A percentile compares a stretch with the other conserved stretches of the same genome.
phyloP scores from a whole-genome alignment of 163 green algal species.

The Prototheca cutis region DNA sequence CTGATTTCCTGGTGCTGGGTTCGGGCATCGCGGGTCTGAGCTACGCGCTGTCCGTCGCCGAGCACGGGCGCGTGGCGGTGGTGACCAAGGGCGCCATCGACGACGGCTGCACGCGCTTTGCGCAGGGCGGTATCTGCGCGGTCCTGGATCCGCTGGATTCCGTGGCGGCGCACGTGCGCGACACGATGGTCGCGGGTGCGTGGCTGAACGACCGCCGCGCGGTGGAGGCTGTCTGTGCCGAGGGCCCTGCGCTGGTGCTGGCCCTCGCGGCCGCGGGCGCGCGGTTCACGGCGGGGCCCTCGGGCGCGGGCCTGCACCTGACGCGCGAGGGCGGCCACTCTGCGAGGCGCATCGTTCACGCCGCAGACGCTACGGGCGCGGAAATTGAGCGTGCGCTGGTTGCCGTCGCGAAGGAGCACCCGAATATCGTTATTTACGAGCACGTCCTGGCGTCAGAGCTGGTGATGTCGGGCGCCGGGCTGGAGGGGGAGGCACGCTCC shows the following conservation, averaged over 20 bases:
- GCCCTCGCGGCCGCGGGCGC: slow-evolving; percentile 53
- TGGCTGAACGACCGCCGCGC: slow-evolving; percentile 76
- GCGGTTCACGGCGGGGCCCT: slow-evolving; percentile 39
- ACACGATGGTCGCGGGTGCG: slow-evolving; percentile 90
- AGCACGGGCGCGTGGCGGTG: slow-evolving; percentile 69
- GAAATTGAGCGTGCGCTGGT: slow-evolving; percentile 93
- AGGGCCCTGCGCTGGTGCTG: slow-evolving; percentile 60
- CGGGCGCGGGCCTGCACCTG: slow-evolving; percentile 63
- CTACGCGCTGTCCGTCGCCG: slow-evolving; percentile 87
- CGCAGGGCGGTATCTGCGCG: slow-evolving; percentile 90
- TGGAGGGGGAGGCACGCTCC: slow-evolving; percentile 5
- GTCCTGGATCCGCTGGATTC: slow-evolving; percentile 81
- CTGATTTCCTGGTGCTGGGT: slow-evolving; percentile 94
- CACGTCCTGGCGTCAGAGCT: slow-evolving; percentile 84
- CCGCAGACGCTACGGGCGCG: slow-evolving; percentile 81
- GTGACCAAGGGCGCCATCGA: slow-evolving; percentile 82
- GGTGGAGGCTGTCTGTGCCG: slow-evolving; percentile 60
- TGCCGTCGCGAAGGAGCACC: slow-evolving; percentile 40
- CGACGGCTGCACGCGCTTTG: slow-evolving; percentile 92
- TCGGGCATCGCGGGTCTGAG: slow-evolving; percentile 89
- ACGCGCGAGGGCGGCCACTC: slow-evolving; percentile 91
- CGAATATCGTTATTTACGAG: slow-evolving; percentile 84
- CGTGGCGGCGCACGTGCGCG: slow-evolving; percentile 78
- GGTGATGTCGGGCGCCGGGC: slow-evolving; percentile 60
- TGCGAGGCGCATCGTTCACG: slow-evolving; percentile 88